Base-by-base conservation (phyloP, 2,329 filamentous ascomycete genomes). In the Aspergillus sp. region DNA sequence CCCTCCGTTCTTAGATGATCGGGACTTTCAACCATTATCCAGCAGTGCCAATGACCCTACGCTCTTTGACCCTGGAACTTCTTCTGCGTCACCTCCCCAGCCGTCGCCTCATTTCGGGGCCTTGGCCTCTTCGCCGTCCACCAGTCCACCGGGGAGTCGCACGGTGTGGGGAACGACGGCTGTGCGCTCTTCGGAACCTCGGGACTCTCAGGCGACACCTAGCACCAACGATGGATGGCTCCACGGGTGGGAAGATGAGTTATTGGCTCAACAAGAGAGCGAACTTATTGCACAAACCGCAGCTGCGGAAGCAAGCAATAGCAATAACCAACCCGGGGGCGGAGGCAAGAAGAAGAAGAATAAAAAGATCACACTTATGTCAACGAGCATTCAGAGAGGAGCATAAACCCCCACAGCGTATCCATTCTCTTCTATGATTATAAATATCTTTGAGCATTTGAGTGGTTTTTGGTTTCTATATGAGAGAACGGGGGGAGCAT, bases 101-200 rank as follows among this genome's bases (percentile, higher is more conserved):
- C 51, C 59, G 4, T 65, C 64, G 10, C 66, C 66, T 10, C 63
- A 68, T 5, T 72, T 77, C 48, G 73, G 73, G 30, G 68, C 71
- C 9, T 69, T 94, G 26, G 85, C 86, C 0, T 84, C 83, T 1
- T 19, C 19, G 19, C 82, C 90, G 55, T 90, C 88, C 3, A 90
- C 86, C 1, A 94, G 86, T 52, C 89, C 90, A 0, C 83, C 81
- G 5, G 80, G 81, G 0, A 74, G 79, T 36, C 82, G 82, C 51
- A 97, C 91, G 0, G 88, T 97, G 0, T 97, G 91, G 91, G 91
- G 91, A n/a, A 97, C 91, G 0, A 81, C 78, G 0, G 71, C 94
- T 2, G 61, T 72, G 2, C 72, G 81, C 0, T 70, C 70, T 1
- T 82, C 80, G 3, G 80, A 82, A 2, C 76, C 78, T 7, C 58